These are phyloP conservation scores for Skeletonema tropicum DNA, from an alignment of 108 stramenopile species.

Conservation along the genomic window DNA sequence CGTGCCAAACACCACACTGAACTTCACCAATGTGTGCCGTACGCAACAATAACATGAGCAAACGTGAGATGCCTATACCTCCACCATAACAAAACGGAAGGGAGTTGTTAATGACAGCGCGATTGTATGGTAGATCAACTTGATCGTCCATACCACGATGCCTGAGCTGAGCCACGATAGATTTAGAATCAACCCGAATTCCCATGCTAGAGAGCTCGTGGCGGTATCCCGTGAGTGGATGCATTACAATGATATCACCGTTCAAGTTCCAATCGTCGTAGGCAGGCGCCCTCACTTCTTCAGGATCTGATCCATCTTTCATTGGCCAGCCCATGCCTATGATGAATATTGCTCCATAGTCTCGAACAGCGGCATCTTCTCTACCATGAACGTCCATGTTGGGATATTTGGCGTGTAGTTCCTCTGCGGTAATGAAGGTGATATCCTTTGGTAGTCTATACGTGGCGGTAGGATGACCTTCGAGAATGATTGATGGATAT, in stretches of 20 bases:
- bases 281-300: conserved; percentile 52
- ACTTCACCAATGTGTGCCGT: conserved; percentile 66
- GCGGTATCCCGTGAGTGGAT: conserved; percentile 59
- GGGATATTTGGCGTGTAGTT: conserved; percentile 51
- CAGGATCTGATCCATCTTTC: conserved; percentile 48
- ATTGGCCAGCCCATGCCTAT: conserved; percentile 68
- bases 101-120: conserved; percentile 37
- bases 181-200: conserved; percentile 52
- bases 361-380: conserved; percentile 47
- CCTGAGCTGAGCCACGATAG: conserved; percentile 49
- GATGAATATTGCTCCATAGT: conserved; percentile 60
- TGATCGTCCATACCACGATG: conserved; percentile 42
- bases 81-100: conserved; percentile 55
- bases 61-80: conserved; percentile 60
- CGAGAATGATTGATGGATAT: conserved; percentile 49
- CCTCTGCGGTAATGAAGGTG: conserved; percentile 56
- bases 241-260: conserved; percentile 51
- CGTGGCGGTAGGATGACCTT: conserved; percentile 41
- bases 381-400: conserved; percentile 39
- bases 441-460: conserved; percentile 55
- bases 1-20: conserved; percentile 62
- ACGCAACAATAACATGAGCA: conserved; percentile 57
- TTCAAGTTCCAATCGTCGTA: conserved; percentile 64
- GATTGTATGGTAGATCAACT: conserved; percentile 34
- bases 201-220: conserved; percentile 60